Evolutionary conservation across 176 grass and related monocot species (phyloP).

Genomic region (Avena eriantha): DNA sequence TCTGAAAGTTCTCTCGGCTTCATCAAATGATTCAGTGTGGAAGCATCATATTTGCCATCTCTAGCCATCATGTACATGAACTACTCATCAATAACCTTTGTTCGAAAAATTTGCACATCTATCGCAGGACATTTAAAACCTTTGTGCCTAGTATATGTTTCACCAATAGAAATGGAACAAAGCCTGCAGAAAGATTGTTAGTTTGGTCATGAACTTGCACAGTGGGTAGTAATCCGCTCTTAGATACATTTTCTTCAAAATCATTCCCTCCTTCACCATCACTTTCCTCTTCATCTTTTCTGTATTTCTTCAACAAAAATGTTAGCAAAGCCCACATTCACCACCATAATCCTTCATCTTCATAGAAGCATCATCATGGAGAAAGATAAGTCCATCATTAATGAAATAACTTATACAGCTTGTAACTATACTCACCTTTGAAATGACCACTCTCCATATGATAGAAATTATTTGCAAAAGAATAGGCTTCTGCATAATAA

Average conservation of each 20-base stretch:
- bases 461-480: no score
- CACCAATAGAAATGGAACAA: neutral
- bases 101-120: neutral
- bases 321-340: neutral
- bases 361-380: neutral
- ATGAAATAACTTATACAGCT: neutral
- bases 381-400: neutral
- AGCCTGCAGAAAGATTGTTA: no score
- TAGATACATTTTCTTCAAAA: neutral
- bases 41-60: no score
- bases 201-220: no score
- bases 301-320: neutral
- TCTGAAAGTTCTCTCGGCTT: no score
- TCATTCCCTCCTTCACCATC: neutral
- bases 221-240: no score
- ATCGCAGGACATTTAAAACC: neutral
- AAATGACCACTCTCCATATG: no score
- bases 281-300: neutral
- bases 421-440: neutral
- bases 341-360: neutral
- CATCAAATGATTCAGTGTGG: no score
- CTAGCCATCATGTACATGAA: no score
- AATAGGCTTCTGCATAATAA: no score
- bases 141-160: neutral
- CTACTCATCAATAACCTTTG: no score